A percentile compares a stretch with the other conserved stretches of the same genome.
Conservation (phyloP, 192 early-diverging fungal species). For the Gonapodya sp. region DNA sequence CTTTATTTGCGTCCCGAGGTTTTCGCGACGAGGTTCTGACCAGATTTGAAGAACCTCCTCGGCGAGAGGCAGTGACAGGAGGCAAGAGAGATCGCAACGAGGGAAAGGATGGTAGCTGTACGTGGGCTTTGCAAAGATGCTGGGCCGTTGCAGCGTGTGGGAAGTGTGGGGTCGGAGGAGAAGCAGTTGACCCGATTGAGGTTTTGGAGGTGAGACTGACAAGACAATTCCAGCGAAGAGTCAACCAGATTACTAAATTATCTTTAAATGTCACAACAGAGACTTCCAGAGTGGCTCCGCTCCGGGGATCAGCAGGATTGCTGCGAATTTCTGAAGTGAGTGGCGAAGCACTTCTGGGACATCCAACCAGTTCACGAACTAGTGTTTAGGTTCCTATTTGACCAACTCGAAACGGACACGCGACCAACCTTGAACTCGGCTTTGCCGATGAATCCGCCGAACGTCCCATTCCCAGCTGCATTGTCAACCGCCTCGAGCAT, state of each 20-base stretch:
- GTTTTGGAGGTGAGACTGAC: neutral
- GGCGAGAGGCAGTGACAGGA: neutral
- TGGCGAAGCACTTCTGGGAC: neutral
- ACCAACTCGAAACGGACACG: neutral
- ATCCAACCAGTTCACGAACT: neutral
- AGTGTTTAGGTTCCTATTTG: neutral
- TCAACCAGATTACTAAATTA: neutral
- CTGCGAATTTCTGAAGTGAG: neutral
- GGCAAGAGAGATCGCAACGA: neutral
- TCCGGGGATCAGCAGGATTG: neutral
- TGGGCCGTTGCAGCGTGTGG: neutral
- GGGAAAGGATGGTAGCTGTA: neutral
- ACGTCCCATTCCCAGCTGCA: neutral
- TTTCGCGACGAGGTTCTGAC: neutral
- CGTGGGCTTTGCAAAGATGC: neutral
- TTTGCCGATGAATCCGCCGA: neutral
- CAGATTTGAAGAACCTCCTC: neutral
- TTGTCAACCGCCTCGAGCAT: neutral
- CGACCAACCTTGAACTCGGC: neutral
- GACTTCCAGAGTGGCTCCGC: neutral
- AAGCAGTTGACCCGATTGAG: neutral
- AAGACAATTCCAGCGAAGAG: neutral
- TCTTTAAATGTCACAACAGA: too few species aligned
- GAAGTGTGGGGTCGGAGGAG: neutral
- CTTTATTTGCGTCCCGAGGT: neutral